Percentiles rank a stretch among this genome's conserved stretches.
phyloP scores from a whole-genome alignment of 768 basidiomycete species.

The Podaxis sp. region DNA sequence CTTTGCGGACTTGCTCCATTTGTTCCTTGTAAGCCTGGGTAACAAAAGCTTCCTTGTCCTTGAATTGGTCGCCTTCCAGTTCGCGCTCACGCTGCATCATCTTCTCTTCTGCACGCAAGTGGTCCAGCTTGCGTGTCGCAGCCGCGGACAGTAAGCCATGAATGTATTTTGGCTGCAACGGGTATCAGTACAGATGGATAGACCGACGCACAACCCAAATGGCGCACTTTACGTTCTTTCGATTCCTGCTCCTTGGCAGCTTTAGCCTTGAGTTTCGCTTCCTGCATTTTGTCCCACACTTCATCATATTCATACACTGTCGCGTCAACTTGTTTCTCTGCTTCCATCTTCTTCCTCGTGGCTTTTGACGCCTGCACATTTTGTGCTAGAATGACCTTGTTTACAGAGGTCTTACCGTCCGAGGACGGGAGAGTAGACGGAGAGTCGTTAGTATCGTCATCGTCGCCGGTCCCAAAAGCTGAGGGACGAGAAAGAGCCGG shows the following conservation, averaged over 20 bases:
- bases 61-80: conserved; percentile 89
- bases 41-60: conserved; percentile 95
- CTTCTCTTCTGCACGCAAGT: conserved; percentile 95
- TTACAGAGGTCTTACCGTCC: conserved; percentile 32
- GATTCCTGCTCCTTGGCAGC: conserved; percentile 74
- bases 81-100: conserved; percentile 94
- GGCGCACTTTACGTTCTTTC: conserved; percentile 60
- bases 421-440: conserved; percentile 34
- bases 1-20: conserved; percentile 85
- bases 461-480: conserved; percentile 67
- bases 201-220: conserved; percentile 38
- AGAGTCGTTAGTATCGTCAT: conserved; percentile 51
- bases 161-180: conserved; percentile 90
- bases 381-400: conserved; percentile 58
- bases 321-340: conserved; percentile 75
- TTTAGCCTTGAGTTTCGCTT: conserved; percentile 74
- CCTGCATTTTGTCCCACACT: conserved; percentile 95
- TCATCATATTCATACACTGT: conserved; percentile 95
- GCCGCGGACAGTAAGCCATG: conserved; percentile 75
- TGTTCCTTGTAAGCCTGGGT: conserved; percentile 97
- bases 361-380: conserved; percentile 61
- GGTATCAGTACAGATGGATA: not conserved
- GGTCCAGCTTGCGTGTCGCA: conserved; percentile 84
- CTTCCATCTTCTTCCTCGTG: conserved; percentile 73
- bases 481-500: conserved; percentile 57